phyloP scores from a whole-genome alignment of 129 eudicot genomes.

The Arctium minus region DNA sequence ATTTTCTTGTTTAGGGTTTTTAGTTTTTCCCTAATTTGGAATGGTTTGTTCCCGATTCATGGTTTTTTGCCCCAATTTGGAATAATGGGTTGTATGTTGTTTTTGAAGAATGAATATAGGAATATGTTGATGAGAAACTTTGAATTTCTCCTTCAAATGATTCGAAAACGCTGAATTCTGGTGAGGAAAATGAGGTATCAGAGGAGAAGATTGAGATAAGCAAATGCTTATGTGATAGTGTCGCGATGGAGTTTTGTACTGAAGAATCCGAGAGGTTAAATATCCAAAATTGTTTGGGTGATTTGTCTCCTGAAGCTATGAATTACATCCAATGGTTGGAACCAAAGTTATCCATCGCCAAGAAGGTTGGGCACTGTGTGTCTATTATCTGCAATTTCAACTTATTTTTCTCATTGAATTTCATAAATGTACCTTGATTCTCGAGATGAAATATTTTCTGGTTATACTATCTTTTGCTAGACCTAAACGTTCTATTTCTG shows the following conservation, averaged over 20 bases:
- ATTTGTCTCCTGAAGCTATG: conserved; percentile 67
- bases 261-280: conserved; percentile 43
- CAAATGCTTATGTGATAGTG: conserved; percentile 37
- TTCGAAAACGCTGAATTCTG: conserved; percentile 16
- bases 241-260: conserved; percentile 12
- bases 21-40: too few species aligned
- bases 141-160: conserved; percentile 41
- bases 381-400: not conserved
- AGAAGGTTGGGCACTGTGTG: conserved; percentile 46
- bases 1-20: too few species aligned
- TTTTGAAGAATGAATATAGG: conserved; percentile 91
- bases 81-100: conserved; percentile 34
- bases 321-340: conserved; percentile 67
- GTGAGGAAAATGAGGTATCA: conserved; percentile 36
- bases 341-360: conserved; percentile 48
- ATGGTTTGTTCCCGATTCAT: too few species aligned
- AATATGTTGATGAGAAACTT: conserved; percentile 79
- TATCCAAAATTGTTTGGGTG: too few species aligned
- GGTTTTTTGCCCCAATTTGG: too few species aligned
- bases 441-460: not conserved
- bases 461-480: not conserved
- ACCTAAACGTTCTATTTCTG: not conserved
- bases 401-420: not conserved
- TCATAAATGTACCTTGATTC: not conserved
- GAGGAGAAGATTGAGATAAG: conserved; percentile 36